phyloP scores from a whole-genome alignment of 257 asterid species.

The Plantago ovata region DNA sequence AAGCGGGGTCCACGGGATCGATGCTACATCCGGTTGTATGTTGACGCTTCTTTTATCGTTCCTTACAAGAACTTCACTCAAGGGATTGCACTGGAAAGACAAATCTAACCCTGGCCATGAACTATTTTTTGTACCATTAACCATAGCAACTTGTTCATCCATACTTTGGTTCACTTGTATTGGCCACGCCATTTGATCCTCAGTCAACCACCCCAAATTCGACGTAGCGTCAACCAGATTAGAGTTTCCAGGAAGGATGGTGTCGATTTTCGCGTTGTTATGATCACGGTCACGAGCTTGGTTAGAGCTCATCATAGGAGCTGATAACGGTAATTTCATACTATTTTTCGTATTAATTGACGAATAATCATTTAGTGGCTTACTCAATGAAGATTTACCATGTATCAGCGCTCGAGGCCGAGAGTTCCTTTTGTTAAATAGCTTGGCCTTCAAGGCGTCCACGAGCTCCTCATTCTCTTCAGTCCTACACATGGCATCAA shows the following conservation, averaged over 20 bases:
- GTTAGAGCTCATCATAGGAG: neutral
- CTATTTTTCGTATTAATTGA: neutral
- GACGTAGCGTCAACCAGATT: conserved; percentile 16
- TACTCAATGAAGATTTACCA: conserved; percentile 10
- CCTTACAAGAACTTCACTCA: conserved; percentile 33
- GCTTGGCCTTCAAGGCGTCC: conserved; percentile 63
- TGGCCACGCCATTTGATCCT: conserved; percentile 25
- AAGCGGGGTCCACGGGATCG: conserved; percentile 29
- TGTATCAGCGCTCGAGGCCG: conserved; percentile 25
- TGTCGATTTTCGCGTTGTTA: neutral
- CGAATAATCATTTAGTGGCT: neutral
- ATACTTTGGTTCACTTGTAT: conserved; percentile 22
- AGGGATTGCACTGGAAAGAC: conserved; percentile 32
- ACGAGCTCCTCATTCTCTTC: conserved; percentile 64
- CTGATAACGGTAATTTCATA: neutral
- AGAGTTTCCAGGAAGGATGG: no score
- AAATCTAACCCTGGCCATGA: conserved; percentile 37
- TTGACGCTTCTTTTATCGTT: conserved; percentile 28
- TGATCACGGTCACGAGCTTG: neutral
- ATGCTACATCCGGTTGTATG: conserved; percentile 27
- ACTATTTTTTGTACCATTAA: conserved; percentile 22
- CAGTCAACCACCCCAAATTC: conserved; percentile 21
- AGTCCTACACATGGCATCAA: conserved; percentile 65
- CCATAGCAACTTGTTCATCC: conserved; percentile 22
- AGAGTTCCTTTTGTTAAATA: conserved; percentile 30